Base-by-base conservation (phyloP, 495 filamentous ascomycete species). In the Rostrohypoxylon terebratum region DNA sequence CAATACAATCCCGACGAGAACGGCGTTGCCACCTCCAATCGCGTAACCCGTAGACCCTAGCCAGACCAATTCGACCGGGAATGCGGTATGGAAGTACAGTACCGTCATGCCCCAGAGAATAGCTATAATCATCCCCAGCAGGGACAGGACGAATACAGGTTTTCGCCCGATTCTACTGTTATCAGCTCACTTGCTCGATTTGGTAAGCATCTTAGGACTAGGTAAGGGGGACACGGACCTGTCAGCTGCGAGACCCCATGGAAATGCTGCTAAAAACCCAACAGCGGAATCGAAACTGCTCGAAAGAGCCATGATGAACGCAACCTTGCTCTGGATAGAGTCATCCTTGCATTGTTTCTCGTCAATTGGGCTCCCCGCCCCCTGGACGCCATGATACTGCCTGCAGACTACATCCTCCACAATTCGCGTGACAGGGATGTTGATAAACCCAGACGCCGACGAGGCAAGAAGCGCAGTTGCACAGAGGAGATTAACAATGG, bases 1-100 rank as follows among this genome's bases (percentile, higher is more conserved):
- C 75, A 84, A 85, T 42, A 88, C 80, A 38, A 88, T 80, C 0
- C 85, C 84, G 63, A 82, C 76, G 4, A 82, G 76, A 4, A 88
- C 83, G 1, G 85, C 83, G 2, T 81, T 80, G 0, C 87, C 87
- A 40, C 88, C 89, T 8, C 88, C 87, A 21, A 90, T 68, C n/a
- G 87, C 57, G 71, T 76, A 80, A 13, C 82, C 77, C 34, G 87
- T 55, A 9, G 85, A 82, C 2, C 83, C 84, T 10, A 87, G 65
- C 88, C 88, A 90, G 10, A 88, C 76, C 14, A 78, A 69, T 18
- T 83, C 81, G 14, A 89, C 59, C 0, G 87, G 87, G 16, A 89
- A 81, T 18, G 80, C 70, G 53, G 81, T 69, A 1, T 75, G 36
- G 25, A 79, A 81, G 68, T 74, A 76, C 73, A 81, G 73, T 1